Percentiles rank a stretch among this genome's conserved stretches.
Conservation (phyloP, 345 rosid species). For the Gossypium bickii region DNA sequence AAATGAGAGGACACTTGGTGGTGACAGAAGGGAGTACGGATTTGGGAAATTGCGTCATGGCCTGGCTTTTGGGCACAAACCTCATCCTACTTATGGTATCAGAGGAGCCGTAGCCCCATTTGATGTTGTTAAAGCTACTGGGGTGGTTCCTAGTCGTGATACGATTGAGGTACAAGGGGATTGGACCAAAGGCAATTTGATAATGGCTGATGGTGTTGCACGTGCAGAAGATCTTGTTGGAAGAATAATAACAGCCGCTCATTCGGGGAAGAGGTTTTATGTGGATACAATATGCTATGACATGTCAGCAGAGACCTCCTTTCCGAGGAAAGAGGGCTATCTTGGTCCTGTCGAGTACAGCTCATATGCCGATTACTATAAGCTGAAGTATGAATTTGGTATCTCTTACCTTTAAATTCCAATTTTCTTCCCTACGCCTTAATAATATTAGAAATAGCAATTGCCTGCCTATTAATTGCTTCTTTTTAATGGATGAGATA, state of each 20-base stretch:
- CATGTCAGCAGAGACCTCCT: slow-evolving; percentile 90
- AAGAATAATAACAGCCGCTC: slow-evolving; percentile 89
- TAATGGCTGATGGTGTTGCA: slow-evolving; percentile 76
- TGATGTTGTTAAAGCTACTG: slow-evolving; percentile 90
- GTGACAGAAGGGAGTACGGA: slow-evolving; percentile 97
- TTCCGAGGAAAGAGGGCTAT: slow-evolving; percentile 98
- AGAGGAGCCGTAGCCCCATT: slow-evolving; percentile 97
- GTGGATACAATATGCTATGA: slow-evolving; percentile 84
- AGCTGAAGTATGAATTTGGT: slow-evolving; percentile 70
- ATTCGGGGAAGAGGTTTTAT: slow-evolving; percentile 97
- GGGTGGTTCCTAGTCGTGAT: slow-evolving; percentile 71
- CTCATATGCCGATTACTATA: slow-evolving; percentile 88
- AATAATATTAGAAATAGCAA: not conserved
- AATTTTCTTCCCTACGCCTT: not conserved
- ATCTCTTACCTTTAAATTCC: not conserved
- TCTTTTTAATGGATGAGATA: slow-evolving; percentile 24
- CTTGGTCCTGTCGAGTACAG: slow-evolving; percentile 96
- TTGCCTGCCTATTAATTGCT: slow-evolving; percentile 21
- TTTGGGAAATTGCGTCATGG: slow-evolving; percentile 93
- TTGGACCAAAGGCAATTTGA: slow-evolving; percentile 48
- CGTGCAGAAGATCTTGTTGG: slow-evolving; percentile 66
- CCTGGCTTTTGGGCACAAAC: slow-evolving; percentile 76
- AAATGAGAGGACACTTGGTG: slow-evolving; percentile 95
- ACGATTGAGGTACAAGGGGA: slow-evolving; percentile 35
- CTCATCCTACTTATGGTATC: slow-evolving; percentile 97